Base-by-base conservation (phyloP, 805 yeast genomes). In the Lachancea meyersii region DNA sequence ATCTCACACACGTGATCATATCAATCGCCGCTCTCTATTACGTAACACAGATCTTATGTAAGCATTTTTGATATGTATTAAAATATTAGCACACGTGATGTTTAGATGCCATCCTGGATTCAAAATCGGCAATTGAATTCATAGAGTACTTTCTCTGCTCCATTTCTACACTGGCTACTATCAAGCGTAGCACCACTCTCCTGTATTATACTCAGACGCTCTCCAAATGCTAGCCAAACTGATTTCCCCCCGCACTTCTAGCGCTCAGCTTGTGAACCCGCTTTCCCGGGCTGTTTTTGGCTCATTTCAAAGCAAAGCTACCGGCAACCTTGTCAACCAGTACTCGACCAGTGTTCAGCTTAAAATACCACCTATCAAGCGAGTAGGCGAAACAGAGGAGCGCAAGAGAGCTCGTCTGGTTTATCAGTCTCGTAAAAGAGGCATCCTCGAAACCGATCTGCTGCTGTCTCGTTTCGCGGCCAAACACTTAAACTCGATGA, bases 371-470 rank as follows among this genome's bases (percentile, higher is more conserved):
- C 98, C 98, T 1, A 70, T 88, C 40, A 77, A 80, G 47, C 76
- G 98, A 51, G 67, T 69, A 3, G 81, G 81, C 49, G 98, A 93
- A 64, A 61, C 79, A 7, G 63, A 78, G 1, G 87, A 83, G 24
- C 74, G 74, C 35, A 86, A 86, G 64, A 75, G 88, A 52, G 94
- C 96, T n/a, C 75, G 98, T 48, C 68, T 93, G 54, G 68, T 86
- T 1, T 93, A 93, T 64, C 98, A 93, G 63, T 80, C 91, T 24
- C 75, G 98, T 50, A 93, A 93, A 64, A 77, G 98, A 60, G 98
- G 98, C 28, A 93, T 93, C 44, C 72, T 93, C 45, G 98, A 93
- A 60, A 82, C 96, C 5, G 98, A 93, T 60, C 68, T 93, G 53
- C 68, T 93, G 34, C 72, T 93, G 45, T 80, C 93, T 16, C 74